Evolutionary conservation across 306 rosid genomes (phyloP), one percentile per base, ranked within the genome.

Genomic region (Pyrus communis): DNA sequence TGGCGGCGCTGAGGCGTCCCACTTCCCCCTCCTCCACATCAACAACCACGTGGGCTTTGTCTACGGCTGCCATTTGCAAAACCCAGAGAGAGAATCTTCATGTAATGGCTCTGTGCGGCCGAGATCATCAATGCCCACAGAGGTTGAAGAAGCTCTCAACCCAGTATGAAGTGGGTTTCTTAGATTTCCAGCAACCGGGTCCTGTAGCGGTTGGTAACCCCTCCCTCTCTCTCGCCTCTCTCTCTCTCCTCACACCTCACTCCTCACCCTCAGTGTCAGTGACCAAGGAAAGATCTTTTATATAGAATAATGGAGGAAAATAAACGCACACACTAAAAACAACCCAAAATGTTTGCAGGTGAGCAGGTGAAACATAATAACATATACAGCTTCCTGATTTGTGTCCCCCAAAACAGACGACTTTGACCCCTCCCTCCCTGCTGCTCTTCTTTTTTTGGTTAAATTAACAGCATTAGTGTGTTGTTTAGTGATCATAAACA

Each of bases 41-140:
- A 66, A 77, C 75, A 65, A 91, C 85, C 59, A 81, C 86, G 72
- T 83, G 88, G 78, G 89, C 71, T 69, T 81, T 73, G 72, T 85
- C 84, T 77, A 77, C 28, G 5, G 81, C 80, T 71, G 82, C 68
- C 94, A 91, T 93, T 79, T 70, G 68, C 73, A 76, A 78, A 60
- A 81, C 78, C 83, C 84, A 77, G 73, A 87, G 70, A 83, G 63
- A 82, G 89, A 89, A 82, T 86, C 91, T 79, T 90, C 96, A 93
- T 91, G 92, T 74, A 88, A 87, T 79, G 86, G 51, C 78, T 67
- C 67, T 64, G 65, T 13, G 75, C 73, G 83, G 82, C 83, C 40
- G 82, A 76, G 78, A 85, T 67, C 82, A 85, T 81, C n/a, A 84
- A 87, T 64, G 75, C 79, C 81, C 87, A 70, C 72, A 77, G 75